phyloP scores from a whole-genome alignment of 2,329 filamentous ascomycete species.

The Rhinocladiella mackenziei region DNA sequence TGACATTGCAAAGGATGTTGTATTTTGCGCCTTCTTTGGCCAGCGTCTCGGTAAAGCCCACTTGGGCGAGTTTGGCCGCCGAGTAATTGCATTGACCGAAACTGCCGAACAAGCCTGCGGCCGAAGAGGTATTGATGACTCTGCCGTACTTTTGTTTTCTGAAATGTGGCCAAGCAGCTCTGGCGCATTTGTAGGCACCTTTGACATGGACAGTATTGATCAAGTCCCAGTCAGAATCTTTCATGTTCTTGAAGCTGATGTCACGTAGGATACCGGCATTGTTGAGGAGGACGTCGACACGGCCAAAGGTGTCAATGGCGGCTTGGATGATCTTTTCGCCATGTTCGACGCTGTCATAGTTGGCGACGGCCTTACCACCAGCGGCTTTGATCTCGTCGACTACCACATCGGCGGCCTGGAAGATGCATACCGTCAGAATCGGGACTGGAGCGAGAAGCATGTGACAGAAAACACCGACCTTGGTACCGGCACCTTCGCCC shows the following conservation, averaged over 20 bases:
- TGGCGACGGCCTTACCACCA: constrained; percentile 91
- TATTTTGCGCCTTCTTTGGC: constrained; percentile 98
- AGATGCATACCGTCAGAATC: constrained; percentile 12
- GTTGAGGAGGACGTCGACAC: constrained; percentile 93
- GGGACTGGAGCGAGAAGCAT: constrained; percentile 69
- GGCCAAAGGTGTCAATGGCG: constrained; percentile 51
- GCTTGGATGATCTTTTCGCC: constrained; percentile 86
- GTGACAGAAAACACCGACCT: constrained; percentile 55
- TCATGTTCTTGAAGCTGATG: constrained; percentile 98
- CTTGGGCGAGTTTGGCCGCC: constrained; percentile 88
- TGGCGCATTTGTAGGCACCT: constrained; percentile 91
- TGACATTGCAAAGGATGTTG: constrained; percentile 92
- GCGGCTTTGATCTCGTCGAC: constrained; percentile 60
- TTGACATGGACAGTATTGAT: constrained; percentile 89
- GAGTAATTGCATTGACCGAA: constrained; percentile 61
- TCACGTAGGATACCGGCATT: constrained; percentile 95
- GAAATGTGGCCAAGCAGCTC: constrained; percentile 95
- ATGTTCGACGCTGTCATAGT: constrained; percentile 79
- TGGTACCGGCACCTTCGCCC: constrained; percentile 81
- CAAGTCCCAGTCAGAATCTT: constrained; percentile 93
- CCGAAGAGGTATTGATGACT: constrained; percentile 95
- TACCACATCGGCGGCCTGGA: constrained; percentile 56
- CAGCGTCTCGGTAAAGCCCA: constrained; percentile 95
- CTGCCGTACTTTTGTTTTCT: constrained; percentile 97
- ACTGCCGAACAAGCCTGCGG: constrained; percentile 60